Base-by-base conservation (phyloP, 106 monocot species). In the Dioscorea alata region DNA sequence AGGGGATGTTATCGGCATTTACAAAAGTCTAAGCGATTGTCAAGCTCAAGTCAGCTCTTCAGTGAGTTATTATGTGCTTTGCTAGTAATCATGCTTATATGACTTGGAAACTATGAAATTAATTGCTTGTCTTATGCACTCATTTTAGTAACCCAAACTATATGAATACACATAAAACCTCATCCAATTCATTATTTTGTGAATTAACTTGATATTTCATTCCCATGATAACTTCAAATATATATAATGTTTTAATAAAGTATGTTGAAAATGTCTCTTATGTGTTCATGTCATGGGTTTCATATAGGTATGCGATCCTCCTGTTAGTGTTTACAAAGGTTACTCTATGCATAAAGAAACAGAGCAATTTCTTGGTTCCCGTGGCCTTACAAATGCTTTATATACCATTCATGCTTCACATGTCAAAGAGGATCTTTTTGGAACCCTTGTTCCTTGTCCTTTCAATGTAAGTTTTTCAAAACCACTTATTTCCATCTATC, bases 31-130 rank as follows among this genome's bases (percentile, higher is more conserved):
- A 21, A 82, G 76, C 59, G 95, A 95, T 16, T 95, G 89, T 63
- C 96, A 96, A 74, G 89, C 81, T 76, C 96, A 96, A 86, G 82
- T 89, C 76, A 81, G 91, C 73, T 71, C 84, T 49, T 96, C 88
- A 83, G 95, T 95, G 71, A 67, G 15, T 16, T 54, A 6, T 42
- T 42, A 42, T 42, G 42, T 42, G 42, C 10, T 42, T 6, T 42
- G 42, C 42, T 10, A 8, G 42, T 6, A 42, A 42, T 42, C 6
- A 3, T 42, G 42, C 42, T 42, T 42, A 42, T 42, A 42, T 6
- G 42, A 42, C 42, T 42, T 42, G 42, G 42, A 42, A 42, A 42
- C 42, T 42, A 42, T 42, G 42, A 42, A 10, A 42, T 42, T 8
- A 42, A 42, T 10, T 42, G 10, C 42, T 42, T 6, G 10, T 3